Evolutionary conservation across 257 asterid genomes (phyloP).

Genomic region (Jacaranda copaia): DNA sequence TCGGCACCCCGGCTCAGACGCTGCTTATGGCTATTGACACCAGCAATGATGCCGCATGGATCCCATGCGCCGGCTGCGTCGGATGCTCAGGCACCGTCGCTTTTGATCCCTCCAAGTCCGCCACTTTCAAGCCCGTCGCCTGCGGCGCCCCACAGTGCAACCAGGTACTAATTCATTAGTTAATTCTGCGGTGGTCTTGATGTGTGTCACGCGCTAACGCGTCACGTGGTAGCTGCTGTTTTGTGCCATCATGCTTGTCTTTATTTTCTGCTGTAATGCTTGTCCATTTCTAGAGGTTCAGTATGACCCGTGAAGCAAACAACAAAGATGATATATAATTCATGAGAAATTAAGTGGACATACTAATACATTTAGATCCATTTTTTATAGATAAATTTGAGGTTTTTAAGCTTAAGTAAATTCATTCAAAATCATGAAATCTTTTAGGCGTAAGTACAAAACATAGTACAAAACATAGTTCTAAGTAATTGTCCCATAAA

Average conservation of each 20-base stretch:
- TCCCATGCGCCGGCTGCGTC: constrained; percentile 63
- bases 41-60: constrained; percentile 69
- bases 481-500: too few species aligned
- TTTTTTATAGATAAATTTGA: too few species aligned
- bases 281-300: constrained; percentile 15
- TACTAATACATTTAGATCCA: too few species aligned
- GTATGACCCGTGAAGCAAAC: constrained; percentile 26
- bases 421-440: too few species aligned
- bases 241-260: not conserved
- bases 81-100: constrained; percentile 54
- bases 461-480: too few species aligned
- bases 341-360: too few species aligned
- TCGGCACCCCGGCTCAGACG: constrained; percentile 72
- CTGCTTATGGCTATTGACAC: constrained; percentile 65
- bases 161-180: constrained; percentile 35
- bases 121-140: constrained; percentile 44
- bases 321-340: too few species aligned
- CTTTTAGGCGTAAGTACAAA: too few species aligned
- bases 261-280: not conserved
- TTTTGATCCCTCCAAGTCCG: constrained; percentile 44
- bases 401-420: too few species aligned
- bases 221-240: constrained; percentile 14
- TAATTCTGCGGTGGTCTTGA: not conserved
- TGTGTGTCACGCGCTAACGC: too few species aligned
- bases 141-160: constrained; percentile 64